phyloP scores from a whole-genome alignment of 441 rosid genomes.

The Pelargonium australe region DNA sequence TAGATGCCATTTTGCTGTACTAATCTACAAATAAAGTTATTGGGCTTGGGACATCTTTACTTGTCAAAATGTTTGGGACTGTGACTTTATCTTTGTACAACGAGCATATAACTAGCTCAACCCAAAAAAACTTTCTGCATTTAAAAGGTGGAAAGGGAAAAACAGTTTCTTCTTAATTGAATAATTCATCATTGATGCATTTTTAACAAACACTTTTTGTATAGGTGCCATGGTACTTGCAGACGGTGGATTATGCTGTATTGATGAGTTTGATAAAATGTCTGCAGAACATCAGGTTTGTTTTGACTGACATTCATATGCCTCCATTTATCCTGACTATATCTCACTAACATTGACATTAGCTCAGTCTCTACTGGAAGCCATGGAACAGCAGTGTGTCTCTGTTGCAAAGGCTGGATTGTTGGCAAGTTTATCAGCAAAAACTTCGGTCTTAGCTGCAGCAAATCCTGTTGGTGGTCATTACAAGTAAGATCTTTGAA shows the following conservation, averaged over 20 bases:
- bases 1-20: background rate
- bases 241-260: constrained; percentile 93
- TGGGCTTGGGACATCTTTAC: background rate
- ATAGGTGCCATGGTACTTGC: constrained; percentile 99
- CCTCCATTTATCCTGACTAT: constrained; percentile 18
- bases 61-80: constrained; percentile 4
- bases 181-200: background rate
- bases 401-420: constrained; percentile 99
- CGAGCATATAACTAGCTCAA: background rate
- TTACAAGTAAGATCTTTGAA: constrained; percentile 60
- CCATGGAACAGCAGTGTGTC: constrained; percentile 99
- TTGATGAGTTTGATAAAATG: constrained; percentile 98
- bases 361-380: constrained; percentile 87
- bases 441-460: constrained; percentile 96
- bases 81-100: constrained; percentile 4
- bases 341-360: constrained; percentile 23
- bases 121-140: background rate
- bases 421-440: constrained; percentile 92
- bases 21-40: constrained; percentile 1
- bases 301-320: constrained; percentile 18
- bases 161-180: background rate
- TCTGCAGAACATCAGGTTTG: constrained; percentile 95
- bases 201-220: constrained; percentile 13
- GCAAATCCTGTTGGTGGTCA: constrained; percentile 99
- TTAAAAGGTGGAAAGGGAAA: background rate